These are phyloP conservation scores for Lathyrus sativus DNA, from an alignment of 306 rosid genomes.

Conservation along the genomic window DNA sequence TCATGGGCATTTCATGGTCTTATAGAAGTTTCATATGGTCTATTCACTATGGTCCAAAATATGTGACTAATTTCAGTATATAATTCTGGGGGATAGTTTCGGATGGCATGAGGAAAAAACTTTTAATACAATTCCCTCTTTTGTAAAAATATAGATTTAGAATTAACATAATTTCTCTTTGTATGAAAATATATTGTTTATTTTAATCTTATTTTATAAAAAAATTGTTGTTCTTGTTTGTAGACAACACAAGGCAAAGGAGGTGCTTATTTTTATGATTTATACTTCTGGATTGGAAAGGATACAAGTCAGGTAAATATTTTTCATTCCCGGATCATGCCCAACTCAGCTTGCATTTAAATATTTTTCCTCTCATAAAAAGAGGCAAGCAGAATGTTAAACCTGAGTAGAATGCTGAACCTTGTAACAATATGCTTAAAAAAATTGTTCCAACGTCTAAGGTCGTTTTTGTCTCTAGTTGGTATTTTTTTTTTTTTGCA, in stretches of 20 bases:
- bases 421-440: neutral
- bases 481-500: neutral
- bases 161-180: constrained; percentile 25
- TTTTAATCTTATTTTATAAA: neutral
- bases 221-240: constrained; percentile 31
- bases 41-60: constrained; percentile 9
- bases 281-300: constrained; percentile 98
- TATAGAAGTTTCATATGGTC: constrained; percentile 1
- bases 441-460: neutral
- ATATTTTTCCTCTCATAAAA: neutral
- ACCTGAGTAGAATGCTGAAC: constrained; percentile 6
- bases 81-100: constrained; percentile 6
- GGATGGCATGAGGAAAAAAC: constrained; percentile 28
- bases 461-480: constrained; percentile 11
- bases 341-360: constrained; percentile 11
- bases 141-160: constrained; percentile 18
- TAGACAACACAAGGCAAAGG: constrained; percentile 90
- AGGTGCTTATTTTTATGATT: constrained; percentile 70
- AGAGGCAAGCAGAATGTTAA: constrained; percentile 7
- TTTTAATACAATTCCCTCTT: constrained; percentile 11
- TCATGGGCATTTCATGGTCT: neutral
- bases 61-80: constrained; percentile 22
- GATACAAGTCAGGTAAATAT: constrained; percentile 88
- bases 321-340: constrained; percentile 26
- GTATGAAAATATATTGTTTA: constrained; percentile 6